Conservation (phyloP, 1,284 basidiomycete genomes). For the Apiotrichum brassicae region DNA sequence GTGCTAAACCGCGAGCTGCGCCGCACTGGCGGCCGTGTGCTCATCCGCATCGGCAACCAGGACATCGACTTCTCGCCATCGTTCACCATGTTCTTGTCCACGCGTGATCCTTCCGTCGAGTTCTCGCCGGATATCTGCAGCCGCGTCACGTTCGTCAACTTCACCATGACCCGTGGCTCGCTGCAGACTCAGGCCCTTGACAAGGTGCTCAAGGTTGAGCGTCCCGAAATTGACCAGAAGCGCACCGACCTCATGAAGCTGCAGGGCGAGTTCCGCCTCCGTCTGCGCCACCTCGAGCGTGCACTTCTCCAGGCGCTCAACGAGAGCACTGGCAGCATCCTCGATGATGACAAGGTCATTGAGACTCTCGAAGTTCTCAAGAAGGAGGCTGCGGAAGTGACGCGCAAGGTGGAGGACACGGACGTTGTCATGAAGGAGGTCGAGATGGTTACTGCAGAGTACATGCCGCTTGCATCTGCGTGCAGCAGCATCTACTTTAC, state of each 20-base stretch:
- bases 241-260: constrained; percentile 97
- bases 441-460: constrained; percentile 89
- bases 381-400: constrained; percentile 93
- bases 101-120: constrained; percentile 92
- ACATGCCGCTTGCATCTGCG: constrained; percentile 88
- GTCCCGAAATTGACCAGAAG: constrained; percentile 94
- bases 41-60: constrained; percentile 96
- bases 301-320: constrained; percentile 91
- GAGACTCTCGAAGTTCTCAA: constrained; percentile 95
- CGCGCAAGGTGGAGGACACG: constrained; percentile 94
- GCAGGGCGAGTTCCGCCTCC: constrained; percentile 94
- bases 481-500: constrained; percentile 98
- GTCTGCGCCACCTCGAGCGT: constrained; percentile 87
- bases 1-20: constrained; percentile 96
- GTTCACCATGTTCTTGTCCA: constrained; percentile 98
- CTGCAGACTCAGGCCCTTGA: constrained; percentile 96
- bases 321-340: constrained; percentile 91
- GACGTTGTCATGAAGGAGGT: constrained; percentile 94
- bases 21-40: constrained; percentile 89
- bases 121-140: constrained; percentile 98
- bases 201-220: constrained; percentile 92
- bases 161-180: constrained; percentile 98
- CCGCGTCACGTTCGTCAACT: constrained; percentile 98
- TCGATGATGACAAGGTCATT: constrained; percentile 99
- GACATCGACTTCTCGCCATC: constrained; percentile 99